These are phyloP conservation scores for Ramularia endophylla DNA, from an alignment of 2,329 filamentous ascomycete species.

Conservation along the genomic window DNA sequence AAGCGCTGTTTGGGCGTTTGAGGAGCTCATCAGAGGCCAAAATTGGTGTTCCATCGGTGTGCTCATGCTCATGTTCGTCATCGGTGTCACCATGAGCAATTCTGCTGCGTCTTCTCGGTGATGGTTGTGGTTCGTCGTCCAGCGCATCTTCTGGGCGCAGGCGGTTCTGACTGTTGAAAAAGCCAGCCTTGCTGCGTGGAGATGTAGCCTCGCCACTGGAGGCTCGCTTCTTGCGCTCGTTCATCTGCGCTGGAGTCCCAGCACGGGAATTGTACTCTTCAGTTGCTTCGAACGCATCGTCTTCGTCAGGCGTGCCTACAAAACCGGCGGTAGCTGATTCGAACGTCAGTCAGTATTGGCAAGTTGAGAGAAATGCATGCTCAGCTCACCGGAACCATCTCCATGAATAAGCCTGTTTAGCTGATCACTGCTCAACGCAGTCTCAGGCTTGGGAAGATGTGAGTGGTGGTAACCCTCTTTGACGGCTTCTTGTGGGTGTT, in stretches of 20 bases:
- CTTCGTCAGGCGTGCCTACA: slow-evolving; percentile 81
- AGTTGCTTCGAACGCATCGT: slow-evolving; percentile 80
- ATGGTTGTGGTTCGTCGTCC: slow-evolving; percentile 36
- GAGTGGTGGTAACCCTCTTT: slow-evolving; percentile 65
- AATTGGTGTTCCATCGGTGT: slow-evolving; percentile 68
- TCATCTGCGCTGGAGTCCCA: slow-evolving; percentile 51
- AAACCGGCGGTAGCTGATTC: slow-evolving; percentile 5
- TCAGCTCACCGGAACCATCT: slow-evolving; percentile 49
- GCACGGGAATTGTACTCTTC: slow-evolving; percentile 78
- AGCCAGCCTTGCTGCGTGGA: slow-evolving; percentile 42
- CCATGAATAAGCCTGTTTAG: slow-evolving; percentile 83
- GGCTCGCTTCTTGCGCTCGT: slow-evolving; percentile 20
- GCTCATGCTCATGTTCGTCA: slow-evolving; percentile 43
- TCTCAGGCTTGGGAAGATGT: slow-evolving; percentile 62
- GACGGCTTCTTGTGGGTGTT: slow-evolving; percentile 75
- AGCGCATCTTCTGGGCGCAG: slow-evolving; percentile 30
- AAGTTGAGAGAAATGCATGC: neutral
- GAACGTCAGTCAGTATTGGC: slow-evolving; percentile 15
- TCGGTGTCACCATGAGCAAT: slow-evolving; percentile 42
- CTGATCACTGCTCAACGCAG: slow-evolving; percentile 82
- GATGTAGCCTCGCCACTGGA: slow-evolving; percentile 33
- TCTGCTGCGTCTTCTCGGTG: slow-evolving; percentile 34
- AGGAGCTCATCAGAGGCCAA: slow-evolving; percentile 81
- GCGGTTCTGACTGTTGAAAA: slow-evolving; percentile 34
- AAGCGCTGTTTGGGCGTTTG: slow-evolving; percentile 63